These are phyloP conservation scores for Plasmopara viticola DNA, from an alignment of 352 stramenopile species.

Conservation along the genomic window DNA sequence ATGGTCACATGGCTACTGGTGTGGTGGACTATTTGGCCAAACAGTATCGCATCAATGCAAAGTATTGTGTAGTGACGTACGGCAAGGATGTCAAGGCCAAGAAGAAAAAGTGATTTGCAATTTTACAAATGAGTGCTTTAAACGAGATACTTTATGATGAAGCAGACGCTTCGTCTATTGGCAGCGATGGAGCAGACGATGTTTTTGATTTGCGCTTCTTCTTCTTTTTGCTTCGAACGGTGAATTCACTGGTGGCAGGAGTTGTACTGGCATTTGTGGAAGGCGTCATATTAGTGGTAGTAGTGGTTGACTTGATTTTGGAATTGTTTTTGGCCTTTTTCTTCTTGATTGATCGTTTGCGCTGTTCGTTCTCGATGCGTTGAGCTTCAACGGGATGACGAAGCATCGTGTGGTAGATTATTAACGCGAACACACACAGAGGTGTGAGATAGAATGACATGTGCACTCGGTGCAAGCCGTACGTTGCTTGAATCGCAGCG, in stretches of 20 bases:
- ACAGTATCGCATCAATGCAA: conserved; percentile 65
- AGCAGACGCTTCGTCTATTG: conserved; percentile 24
- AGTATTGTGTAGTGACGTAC: conserved; percentile 63
- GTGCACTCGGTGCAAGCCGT: conserved; percentile 44
- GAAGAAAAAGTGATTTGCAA: conserved; percentile 46
- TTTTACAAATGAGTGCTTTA: conserved; percentile 15
- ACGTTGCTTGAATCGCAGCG: conserved; percentile 34
- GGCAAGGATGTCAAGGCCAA: conserved; percentile 79
- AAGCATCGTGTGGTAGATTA: conserved; percentile 47
- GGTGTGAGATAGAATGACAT: conserved; percentile 48
- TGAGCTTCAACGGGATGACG: conserved; percentile 49
- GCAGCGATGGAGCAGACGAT: conserved; percentile 17
- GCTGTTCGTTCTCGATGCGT: conserved; percentile 46
- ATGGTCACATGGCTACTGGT: conserved; percentile 78
- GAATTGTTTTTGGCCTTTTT: conserved; percentile 46
- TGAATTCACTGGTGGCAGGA: conserved; percentile 4
- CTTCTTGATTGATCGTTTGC: conserved; percentile 25
- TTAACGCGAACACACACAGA: conserved; percentile 32
- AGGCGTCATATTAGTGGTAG: conserved; percentile 1
- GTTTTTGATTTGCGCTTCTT: conserved; percentile 29
- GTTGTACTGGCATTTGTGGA: conserved; percentile 5
- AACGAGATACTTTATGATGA: conserved; percentile 23
- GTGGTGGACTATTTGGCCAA: conserved; percentile 54
- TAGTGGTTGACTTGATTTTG: conserved; percentile 26
- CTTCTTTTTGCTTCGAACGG: conserved; percentile 31